Conservation (phyloP, 345 rosid species). For the Kernera saxatilis region DNA sequence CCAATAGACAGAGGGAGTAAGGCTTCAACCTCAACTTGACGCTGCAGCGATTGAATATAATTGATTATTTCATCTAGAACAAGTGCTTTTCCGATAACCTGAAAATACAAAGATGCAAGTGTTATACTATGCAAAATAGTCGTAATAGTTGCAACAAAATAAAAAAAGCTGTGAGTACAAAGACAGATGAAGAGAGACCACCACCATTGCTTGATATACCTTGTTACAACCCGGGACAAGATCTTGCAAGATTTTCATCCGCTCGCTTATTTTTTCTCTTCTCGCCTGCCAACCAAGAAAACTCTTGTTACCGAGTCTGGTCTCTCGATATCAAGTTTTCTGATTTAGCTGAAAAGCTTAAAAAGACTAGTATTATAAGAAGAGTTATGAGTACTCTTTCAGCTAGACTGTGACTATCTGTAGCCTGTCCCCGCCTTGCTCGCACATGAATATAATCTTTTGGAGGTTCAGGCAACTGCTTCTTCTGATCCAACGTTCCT, state of each 20-base stretch:
- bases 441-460: slow-evolving; percentile 92
- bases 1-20: background rate
- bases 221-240: slow-evolving; percentile 91
- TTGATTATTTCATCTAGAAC: slow-evolving; percentile 93
- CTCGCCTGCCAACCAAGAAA: slow-evolving; percentile 57
- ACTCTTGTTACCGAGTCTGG: background rate
- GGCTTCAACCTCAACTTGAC: slow-evolving; percentile 78
- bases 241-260: slow-evolving; percentile 94
- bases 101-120: slow-evolving; percentile 4
- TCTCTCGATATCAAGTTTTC: background rate
- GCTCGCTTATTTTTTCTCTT: slow-evolving; percentile 95
- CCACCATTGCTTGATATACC: slow-evolving; percentile 34
- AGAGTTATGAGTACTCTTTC: slow-evolving; percentile 57
- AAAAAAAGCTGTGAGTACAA: background rate
- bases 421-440: slow-evolving; percentile 92
- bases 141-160: background rate
- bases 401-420: slow-evolving; percentile 93
- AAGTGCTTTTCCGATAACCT: slow-evolving; percentile 91
- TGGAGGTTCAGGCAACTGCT: slow-evolving; percentile 55
- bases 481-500: slow-evolving; percentile 39
- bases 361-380: slow-evolving; percentile 13
- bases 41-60: slow-evolving; percentile 83
- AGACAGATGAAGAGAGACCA: background rate
- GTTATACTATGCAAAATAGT: background rate
- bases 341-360: background rate